Evolutionary conservation across 2,329 filamentous ascomycete genomes (phyloP).

Genomic region (Xylariaceae sp.): DNA sequence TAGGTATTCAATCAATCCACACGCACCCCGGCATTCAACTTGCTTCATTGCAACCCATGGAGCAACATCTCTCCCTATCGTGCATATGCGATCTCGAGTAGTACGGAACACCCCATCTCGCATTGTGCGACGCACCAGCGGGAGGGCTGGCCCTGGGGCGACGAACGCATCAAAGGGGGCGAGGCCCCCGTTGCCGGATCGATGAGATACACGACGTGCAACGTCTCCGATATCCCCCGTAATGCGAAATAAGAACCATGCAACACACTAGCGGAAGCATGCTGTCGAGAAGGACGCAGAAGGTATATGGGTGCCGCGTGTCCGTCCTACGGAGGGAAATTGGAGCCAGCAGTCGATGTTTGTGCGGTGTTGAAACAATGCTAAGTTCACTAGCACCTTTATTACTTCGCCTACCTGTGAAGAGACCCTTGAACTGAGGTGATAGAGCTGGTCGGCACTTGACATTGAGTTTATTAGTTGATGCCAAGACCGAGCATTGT

Average conservation of each 20-base stretch:
- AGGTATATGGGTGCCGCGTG: too few species aligned
- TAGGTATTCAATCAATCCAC: too few species aligned
- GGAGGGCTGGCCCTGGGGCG: constrained; percentile 4
- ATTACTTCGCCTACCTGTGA: neutral
- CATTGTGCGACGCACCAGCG: constrained; percentile 12
- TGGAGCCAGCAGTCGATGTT: too few species aligned
- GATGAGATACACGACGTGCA: constrained; percentile 9
- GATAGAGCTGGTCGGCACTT: neutral
- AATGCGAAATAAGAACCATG: neutral
- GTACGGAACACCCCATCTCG: constrained; percentile 14
- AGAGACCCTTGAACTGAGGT: neutral
- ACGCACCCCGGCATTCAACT: neutral
- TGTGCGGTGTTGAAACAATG: too few species aligned
- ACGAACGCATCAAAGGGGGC: constrained; percentile 14
- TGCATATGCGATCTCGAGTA: neutral
- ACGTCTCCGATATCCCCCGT: constrained; percentile 12
- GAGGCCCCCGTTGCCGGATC: constrained; percentile 18
- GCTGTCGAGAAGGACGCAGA: constrained; percentile 2
- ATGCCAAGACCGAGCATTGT: neutral
- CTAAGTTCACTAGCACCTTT: too few species aligned
- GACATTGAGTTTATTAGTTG: neutral
- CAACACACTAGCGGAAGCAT: constrained; percentile 1
- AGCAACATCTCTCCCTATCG: too few species aligned
- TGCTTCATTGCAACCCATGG: too few species aligned
- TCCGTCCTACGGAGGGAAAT: too few species aligned